Base-by-base conservation (phyloP, 768 basidiomycete species). In the Mycena alexandri region DNA sequence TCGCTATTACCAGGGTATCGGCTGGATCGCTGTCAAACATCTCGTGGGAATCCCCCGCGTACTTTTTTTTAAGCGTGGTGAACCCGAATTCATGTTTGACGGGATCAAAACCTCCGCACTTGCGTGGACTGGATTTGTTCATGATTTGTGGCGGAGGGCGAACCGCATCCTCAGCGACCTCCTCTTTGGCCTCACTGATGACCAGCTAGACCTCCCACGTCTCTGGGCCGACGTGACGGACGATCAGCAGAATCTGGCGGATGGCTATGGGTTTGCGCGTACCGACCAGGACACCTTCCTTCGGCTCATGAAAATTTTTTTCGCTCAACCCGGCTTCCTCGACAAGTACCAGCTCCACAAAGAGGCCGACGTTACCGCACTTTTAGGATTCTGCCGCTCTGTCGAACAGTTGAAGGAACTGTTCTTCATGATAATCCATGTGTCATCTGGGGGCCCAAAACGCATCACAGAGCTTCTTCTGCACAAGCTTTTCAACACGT, bases 11-110 rank as follows among this genome's bases (percentile, higher is more conserved):
- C 54, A 55, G 41, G 41, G 54, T 41, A 6, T 55, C 11, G 54
- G 36, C 36, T 55, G 54, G 54, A 22, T 38, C 24, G 38, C 16
- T 5, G 54, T 55, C 54, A 55, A 55, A 38, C 38, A 55, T 22
- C 54, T 55, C 38, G 25, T 55, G 5, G 41, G 54, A 38, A 38
- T 55, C n/a, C 36, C 54, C 42, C 54, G 54, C 13, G 38, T 42
- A 9, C 54, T 55, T 17, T 55, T 55, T n/a, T 41, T 41, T 38
- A 55, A 55, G 42, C 54, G 11, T 14, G 38, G 54, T 13, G 54
- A 55, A 25, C 54, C 54, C 24, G 54, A 55, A 33, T 55, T 55
- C 38, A 38, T 41, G 54, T 55, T 55, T 33, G 54, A 55, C 13
- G 24, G 22, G n/a, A 24, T 55, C 24, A 55, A 55, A 42, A 21